A percentile compares a stretch with the other conserved stretches of the same genome.
phyloP scores from a whole-genome alignment of 371 early-diverging fungal species.

The Nematocida ironsii region DNA sequence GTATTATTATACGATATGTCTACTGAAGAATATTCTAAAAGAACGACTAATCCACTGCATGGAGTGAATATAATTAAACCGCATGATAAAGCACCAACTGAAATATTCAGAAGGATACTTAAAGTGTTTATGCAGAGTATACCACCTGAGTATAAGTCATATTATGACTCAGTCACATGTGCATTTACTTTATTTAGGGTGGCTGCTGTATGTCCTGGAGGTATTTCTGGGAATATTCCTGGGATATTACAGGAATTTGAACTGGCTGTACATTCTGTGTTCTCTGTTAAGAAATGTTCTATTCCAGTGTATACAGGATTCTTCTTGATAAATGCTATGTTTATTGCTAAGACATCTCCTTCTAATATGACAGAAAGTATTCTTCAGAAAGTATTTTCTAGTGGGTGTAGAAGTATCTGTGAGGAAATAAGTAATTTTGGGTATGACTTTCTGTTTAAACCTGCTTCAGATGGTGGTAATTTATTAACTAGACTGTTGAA shows the following conservation, averaged over 20 bases:
- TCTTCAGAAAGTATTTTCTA: conserved; percentile 37
- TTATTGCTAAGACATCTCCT: conserved; percentile 41
- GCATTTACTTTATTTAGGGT: conserved; percentile 43
- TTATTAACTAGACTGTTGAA: conserved; percentile 27
- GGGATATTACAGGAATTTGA: conserved; percentile 15
- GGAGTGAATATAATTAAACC: too few relatives aligned
- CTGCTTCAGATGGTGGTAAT: not conserved
- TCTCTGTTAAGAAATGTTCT: conserved; percentile 29
- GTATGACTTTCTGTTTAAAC: conserved; percentile 44
- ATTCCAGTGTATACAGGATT: conserved; percentile 21
- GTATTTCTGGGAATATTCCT: conserved; percentile 33
- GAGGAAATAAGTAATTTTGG: conserved; percentile 42
- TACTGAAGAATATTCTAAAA: conserved; percentile 36
- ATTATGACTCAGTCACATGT: conserved; percentile 41
- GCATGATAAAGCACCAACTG: not conserved
- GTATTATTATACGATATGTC: conserved; percentile 48
- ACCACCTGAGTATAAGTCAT: conserved; percentile 8
- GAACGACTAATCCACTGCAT: conserved; percentile 15
- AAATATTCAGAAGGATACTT: conserved; percentile 38
- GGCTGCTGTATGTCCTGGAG: conserved; percentile 32
- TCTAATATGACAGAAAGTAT: conserved; percentile 23
- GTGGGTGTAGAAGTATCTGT: conserved; percentile 27
- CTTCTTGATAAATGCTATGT: conserved; percentile 46
- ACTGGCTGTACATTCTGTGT: not conserved
- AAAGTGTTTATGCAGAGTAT: conserved; percentile 29